Conservation (phyloP, 495 filamentous ascomycete species). For the Penicillium longicatenatum region DNA sequence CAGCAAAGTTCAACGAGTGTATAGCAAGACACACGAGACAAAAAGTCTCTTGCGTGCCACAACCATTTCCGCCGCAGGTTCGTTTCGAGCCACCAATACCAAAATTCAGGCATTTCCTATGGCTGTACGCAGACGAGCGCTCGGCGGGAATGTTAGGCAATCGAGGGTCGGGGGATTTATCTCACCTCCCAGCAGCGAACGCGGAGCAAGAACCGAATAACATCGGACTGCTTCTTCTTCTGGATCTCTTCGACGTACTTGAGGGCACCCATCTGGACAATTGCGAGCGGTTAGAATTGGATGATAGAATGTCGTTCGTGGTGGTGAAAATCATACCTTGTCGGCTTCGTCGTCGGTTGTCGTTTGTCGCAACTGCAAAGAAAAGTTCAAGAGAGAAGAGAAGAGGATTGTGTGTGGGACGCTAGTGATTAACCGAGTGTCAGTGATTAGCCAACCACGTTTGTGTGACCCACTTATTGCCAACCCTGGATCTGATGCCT, state of each 20-base stretch:
- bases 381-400: conserved; percentile 40
- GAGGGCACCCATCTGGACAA: conserved; percentile 79
- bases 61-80: conserved; percentile 47
- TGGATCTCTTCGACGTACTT: conserved; percentile 99
- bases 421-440: conserved; percentile 50
- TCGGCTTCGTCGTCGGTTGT: conserved; percentile 54
- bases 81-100: conserved; percentile 42
- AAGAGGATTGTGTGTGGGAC: conserved; percentile 52
- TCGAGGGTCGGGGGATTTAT: conserved; percentile 51
- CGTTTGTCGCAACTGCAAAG: conserved; percentile 46
- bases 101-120: conserved; percentile 39
- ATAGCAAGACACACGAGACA: conserved; percentile 72
- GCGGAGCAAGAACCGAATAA: conserved; percentile 97
- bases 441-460: conserved; percentile 22
- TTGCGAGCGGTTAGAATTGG: conserved; percentile 10
- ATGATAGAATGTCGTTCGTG: conserved; percentile 3
- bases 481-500: background rate
- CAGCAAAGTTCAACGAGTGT: conserved; percentile 99
- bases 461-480: background rate
- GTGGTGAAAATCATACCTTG: conserved; percentile 44
- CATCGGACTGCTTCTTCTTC: conserved; percentile 99
- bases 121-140: conserved; percentile 45
- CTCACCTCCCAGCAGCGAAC: conserved; percentile 99
- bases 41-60: conserved; percentile 44
- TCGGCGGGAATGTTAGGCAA: conserved; percentile 52